Evolutionary conservation across 345 rosid species (phyloP).

Genomic region (Populus davidiana): DNA sequence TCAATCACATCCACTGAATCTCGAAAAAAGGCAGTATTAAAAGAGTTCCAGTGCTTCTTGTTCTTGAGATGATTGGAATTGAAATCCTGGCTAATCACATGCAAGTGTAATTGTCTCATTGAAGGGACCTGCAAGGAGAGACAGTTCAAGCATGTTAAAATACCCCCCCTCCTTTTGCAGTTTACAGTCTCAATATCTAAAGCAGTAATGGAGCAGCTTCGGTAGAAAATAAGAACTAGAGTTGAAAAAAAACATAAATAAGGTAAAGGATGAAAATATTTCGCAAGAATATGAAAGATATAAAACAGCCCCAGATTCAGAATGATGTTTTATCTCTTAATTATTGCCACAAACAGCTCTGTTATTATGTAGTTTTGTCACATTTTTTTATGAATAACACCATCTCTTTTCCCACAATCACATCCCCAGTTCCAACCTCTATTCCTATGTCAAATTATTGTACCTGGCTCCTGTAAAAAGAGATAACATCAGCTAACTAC

Average conservation of each 20-base stretch:
- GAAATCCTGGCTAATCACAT: no score
- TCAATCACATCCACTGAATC: no score
- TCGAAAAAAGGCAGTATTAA: no score
- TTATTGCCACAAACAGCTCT: neutral
- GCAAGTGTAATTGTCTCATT: constrained; percentile 81
- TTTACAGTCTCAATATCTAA: neutral
- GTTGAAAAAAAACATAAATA: no score
- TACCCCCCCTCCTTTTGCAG: neutral
- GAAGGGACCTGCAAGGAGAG: constrained; percentile 54
- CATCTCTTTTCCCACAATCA: neutral
- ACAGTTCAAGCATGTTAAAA: neutral
- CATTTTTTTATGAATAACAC: neutral
- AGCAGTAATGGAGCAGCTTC: neutral
- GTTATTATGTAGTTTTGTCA: neutral
- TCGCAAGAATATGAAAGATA: neutral
- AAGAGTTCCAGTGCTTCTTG: no score
- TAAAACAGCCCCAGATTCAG: neutral
- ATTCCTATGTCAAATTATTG: neutral
- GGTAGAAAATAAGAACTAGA: neutral
- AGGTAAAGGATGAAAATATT: neutral
- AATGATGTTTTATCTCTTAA: neutral
- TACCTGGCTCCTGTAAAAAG: neutral
- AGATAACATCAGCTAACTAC: neutral
- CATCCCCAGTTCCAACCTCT: neutral
- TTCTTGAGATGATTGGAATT: no score